phyloP scores from a whole-genome alignment of 1,284 basidiomycete species.

The Dichomitus squalens region DNA sequence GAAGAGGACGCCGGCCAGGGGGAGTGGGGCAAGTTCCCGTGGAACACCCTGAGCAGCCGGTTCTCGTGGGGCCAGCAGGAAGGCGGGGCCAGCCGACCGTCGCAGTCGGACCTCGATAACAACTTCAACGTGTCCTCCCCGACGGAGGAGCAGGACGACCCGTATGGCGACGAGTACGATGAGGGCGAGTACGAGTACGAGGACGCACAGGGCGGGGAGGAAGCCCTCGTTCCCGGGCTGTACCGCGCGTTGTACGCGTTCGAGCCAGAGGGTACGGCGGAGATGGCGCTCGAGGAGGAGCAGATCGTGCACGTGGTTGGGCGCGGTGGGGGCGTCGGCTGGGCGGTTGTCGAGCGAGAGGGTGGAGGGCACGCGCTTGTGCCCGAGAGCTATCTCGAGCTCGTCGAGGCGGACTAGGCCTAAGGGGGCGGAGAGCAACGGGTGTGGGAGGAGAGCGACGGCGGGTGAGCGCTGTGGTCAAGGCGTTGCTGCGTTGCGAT shows the following conservation, averaged over 20 bases:
- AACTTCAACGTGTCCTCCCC: slow-evolving; percentile 45
- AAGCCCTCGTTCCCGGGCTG: slow-evolving; percentile 59
- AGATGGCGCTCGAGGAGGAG: slow-evolving; percentile 75
- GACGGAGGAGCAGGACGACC: slow-evolving; percentile 30
- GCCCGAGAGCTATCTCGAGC: slow-evolving; percentile 68
- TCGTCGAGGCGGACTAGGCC: slow-evolving; percentile 39
- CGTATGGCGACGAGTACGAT: slow-evolving; percentile 31
- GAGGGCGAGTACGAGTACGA: slow-evolving; percentile 26
- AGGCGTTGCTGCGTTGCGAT: slow-evolving; percentile 1
- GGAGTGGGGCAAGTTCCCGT: slow-evolving; percentile 46
- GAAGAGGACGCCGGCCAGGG: slow-evolving; percentile 32
- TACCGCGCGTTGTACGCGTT: slow-evolving; percentile 76
- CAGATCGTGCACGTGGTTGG: slow-evolving; percentile 70
- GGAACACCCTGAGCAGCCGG: slow-evolving; percentile 43
- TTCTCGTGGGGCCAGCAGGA: slow-evolving; percentile 24
- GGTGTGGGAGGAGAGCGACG: background rate
- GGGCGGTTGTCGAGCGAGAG: slow-evolving; percentile 64
- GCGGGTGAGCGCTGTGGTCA: slow-evolving; percentile 11
- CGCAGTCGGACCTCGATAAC: slow-evolving; percentile 47
- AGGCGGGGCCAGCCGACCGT: slow-evolving; percentile 32
- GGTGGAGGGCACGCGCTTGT: slow-evolving; percentile 58
- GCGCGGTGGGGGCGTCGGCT: slow-evolving; percentile 72
- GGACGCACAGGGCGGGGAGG: slow-evolving; percentile 33
- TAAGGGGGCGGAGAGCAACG: background rate
- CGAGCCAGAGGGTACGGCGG: slow-evolving; percentile 71